Evolutionary conservation across 108 stramenopile genomes (phyloP), one percentile per base, ranked within the genome.

Genomic region (Thalassiosira profunda): DNA sequence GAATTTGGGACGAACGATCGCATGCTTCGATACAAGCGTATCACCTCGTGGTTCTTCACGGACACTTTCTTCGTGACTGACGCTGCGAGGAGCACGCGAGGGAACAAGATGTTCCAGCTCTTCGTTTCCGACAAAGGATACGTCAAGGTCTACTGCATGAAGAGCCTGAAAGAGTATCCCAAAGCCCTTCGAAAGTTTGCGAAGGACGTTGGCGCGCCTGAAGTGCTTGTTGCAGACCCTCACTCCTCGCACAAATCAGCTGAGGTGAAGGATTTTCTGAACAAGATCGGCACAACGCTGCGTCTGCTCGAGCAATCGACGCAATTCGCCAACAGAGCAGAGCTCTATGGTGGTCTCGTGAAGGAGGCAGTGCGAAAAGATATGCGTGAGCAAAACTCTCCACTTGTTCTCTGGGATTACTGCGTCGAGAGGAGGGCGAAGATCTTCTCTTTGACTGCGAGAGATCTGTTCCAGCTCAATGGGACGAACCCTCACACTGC

Each of bases 321-420:
- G 1, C 77, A 62, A 38, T 70, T 67, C 74, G 58, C 63, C 21
- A 66, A 84, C 43, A 20, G 48, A 29, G 73, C 72, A 7, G 73
- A 83, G 34, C 48, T 62, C 0, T 83, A 70, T 29, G 57, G 75
- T 33, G 78, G 83, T 1, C 11, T 84, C 11, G 1, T 80, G 24
- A 75, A 80, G 34, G 58, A 63, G 28, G 77, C 72, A 0, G 71
- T 63, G 3, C 46, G 71, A 9, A 66, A 72, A 5, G 78, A 75
- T 33, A 63, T 83, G 24, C 15, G n/a, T 74, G 72, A 23, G 17
- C 43, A 37, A 59, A 68, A 35, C 24, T 60, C 58, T 11, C 79
- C 54, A 4, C n/a, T 66, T 18, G 11, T 59, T n/a, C 47, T 80
- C 1, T 84, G 84, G 83, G 72, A 80, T 55, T 80, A 76, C 45